Evolutionary conservation across 1,284 basidiomycete genomes (phyloP).

Genomic region (Vanrija sp.): DNA sequence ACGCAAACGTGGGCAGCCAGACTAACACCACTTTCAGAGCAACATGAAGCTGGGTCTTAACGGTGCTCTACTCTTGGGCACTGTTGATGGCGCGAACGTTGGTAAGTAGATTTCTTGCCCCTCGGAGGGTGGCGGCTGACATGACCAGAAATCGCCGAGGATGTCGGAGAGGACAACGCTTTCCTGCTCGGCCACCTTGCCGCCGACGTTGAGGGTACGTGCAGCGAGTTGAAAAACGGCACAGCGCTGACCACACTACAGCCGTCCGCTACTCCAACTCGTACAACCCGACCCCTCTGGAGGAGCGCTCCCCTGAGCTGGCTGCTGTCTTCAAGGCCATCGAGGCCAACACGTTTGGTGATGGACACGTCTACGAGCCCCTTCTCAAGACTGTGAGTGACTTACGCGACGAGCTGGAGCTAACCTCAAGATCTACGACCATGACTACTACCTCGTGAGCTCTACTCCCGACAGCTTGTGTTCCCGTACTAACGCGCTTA

Average conservation of each 20-base stretch:
- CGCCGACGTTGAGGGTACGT: conserved; percentile 58
- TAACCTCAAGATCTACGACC: conserved; percentile 35
- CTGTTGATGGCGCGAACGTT: conserved; percentile 81
- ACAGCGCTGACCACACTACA: not conserved
- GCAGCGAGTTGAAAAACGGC: no score
- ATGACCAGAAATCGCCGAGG: conserved; percentile 70
- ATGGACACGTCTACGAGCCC: conserved; percentile 71
- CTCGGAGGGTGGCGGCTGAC: not conserved
- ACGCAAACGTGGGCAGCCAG: no score
- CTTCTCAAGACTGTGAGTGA: conserved; percentile 45
- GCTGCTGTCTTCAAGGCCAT: conserved; percentile 63
- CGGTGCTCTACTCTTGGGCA: conserved; percentile 63
- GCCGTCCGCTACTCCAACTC: conserved; percentile 73
- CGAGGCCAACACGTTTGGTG: conserved; percentile 69
- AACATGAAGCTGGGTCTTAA: conserved; percentile 82
- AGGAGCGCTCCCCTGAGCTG: conserved; percentile 73
- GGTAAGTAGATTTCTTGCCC: conserved; percentile 50
- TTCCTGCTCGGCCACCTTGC: conserved; percentile 49
- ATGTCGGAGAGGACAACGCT: conserved; percentile 65
- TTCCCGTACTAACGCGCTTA: conserved; percentile 58
- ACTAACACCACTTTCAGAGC: conserved; percentile 37
- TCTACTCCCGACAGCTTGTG: conserved; percentile 8
- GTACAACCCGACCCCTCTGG: conserved; percentile 72
- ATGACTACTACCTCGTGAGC: conserved; percentile 61
- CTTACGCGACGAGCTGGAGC: conserved; percentile 1